Evolutionary conservation across 345 rosid genomes (phyloP), one percentile per base, ranked within the genome.

Genomic region (Pistacia integerrima): DNA sequence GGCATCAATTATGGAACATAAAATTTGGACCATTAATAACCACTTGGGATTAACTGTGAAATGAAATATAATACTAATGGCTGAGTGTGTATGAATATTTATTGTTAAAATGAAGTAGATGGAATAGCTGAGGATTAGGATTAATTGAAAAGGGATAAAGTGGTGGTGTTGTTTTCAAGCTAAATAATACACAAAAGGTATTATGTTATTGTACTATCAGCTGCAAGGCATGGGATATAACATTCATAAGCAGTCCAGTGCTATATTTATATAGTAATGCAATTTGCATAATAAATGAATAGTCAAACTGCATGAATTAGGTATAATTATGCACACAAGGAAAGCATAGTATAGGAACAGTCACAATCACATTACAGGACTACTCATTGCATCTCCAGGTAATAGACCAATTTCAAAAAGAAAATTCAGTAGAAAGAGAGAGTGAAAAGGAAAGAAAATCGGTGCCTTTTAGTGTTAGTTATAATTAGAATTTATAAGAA

Each of bases 331-430:
- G 67, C 46, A 70, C 58, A 63, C 51, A 73, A 73, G 64, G 69
- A 76, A 74, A 78, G 80, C 28, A 82, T 41, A 41, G 46, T 41
- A 41, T 41, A 81, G 56, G 78, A 78, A 68, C 67, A 58, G 83
- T 78, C 86, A 75, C 74, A 67, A 51, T 80, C 86, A 78, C 58
- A 73, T 72, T 75, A 63, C 70, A 80, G 64, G 74, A 14, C 70
- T 56, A 82, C 83, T 85, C 84, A 77, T 76, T 74, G 67, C 81
- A 41, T 62, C 64, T 62, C 76, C 71, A 70, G 82, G 71, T 72
- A 69, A 60, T 62, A 76, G 41, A 76, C 54, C 44, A 62, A 35
- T n/a, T 48, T 36, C 55, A 59, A 76, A 58, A 35, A n/a, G 44
- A 18, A 72, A 72, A 60, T 14, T 12, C 64, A 28, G 33, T 25